Evolutionary conservation across 2,329 filamentous ascomycete genomes (phyloP).

Genomic region (Sclerotinia sclerotiorum): DNA sequence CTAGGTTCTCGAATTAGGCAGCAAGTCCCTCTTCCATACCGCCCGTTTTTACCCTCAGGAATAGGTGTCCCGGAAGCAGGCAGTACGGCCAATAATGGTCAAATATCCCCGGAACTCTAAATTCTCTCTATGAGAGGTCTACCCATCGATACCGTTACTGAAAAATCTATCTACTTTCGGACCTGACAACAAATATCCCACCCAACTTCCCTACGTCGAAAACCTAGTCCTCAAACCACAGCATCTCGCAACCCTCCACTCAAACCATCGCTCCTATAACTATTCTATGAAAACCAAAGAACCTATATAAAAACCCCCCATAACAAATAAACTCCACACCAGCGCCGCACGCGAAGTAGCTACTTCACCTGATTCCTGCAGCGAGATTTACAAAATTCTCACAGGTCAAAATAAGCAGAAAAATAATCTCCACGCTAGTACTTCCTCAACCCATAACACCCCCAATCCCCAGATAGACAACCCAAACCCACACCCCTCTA

Average conservation of each 20-base stretch:
- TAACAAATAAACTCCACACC: neutral
- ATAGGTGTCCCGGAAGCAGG: neutral
- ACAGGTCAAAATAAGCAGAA: neutral
- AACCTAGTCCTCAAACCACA: neutral
- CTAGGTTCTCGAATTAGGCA: neutral
- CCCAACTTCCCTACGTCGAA: neutral
- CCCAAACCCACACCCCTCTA: too few species aligned
- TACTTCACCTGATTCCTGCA: neutral
- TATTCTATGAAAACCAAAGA: neutral
- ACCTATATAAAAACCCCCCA: neutral
- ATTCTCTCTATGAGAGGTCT: neutral
- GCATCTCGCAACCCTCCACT: neutral
- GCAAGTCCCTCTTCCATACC: neutral
- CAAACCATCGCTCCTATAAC: neutral
- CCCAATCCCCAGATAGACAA: accelerated
- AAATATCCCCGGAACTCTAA: neutral
- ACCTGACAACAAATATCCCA: neutral
- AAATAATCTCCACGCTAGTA: too few species aligned
- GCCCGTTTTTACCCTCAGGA: neutral
- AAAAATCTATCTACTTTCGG: neutral
- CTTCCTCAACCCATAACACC: too few species aligned
- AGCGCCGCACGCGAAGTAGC: neutral
- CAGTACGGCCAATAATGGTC: neutral
- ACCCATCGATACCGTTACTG: neutral
- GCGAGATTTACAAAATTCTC: neutral